A percentile compares a stretch with the other conserved stretches of the same genome.
phyloP scores from a whole-genome alignment of 2,329 filamentous ascomycete species.

The Aspergillus glaucus region DNA sequence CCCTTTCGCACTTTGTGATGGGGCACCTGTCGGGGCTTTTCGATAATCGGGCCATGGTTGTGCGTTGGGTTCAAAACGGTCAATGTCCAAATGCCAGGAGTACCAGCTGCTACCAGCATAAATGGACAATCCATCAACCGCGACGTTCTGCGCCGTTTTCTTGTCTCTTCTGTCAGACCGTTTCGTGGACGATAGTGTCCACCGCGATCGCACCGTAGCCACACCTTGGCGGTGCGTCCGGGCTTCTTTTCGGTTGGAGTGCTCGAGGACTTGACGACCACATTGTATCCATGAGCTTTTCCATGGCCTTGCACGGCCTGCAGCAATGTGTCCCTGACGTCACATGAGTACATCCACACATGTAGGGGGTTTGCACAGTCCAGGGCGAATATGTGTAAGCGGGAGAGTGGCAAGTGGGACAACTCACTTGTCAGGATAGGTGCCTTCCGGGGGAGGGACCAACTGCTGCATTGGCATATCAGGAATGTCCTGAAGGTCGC shows the following conservation, averaged over 20 bases:
- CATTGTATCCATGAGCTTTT: conserved; percentile 39
- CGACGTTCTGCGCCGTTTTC: conserved; percentile 39
- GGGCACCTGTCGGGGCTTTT: conserved; percentile 35
- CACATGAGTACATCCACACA: not conserved
- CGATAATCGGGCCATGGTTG: conserved; percentile 38
- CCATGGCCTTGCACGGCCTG: conserved; percentile 37
- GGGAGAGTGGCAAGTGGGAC: not conserved
- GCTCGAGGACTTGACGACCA: conserved; percentile 42
- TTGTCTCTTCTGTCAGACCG: conserved; percentile 40
- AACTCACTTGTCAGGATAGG: conserved; percentile 38
- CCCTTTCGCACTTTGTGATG: conserved; percentile 41
- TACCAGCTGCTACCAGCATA: conserved; percentile 39
- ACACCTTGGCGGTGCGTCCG: conserved; percentile 39
- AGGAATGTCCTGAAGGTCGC: conserved; percentile 41
- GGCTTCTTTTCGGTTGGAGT: conserved; percentile 42
- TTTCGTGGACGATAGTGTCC: conserved; percentile 41
- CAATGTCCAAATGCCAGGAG: conserved; percentile 39
- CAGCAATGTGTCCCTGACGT: conserved; percentile 29
- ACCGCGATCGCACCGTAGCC: conserved; percentile 40
- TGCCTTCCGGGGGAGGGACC: conserved; percentile 37
- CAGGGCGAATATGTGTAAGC: not conserved
- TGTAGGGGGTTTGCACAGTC: not conserved
- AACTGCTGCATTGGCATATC: conserved; percentile 39
- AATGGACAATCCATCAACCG: conserved; percentile 42
- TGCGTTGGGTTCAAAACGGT: conserved; percentile 37